phyloP scores from a whole-genome alignment of 2,329 filamentous ascomycete species.

The Zymoseptoria passerinii region DNA sequence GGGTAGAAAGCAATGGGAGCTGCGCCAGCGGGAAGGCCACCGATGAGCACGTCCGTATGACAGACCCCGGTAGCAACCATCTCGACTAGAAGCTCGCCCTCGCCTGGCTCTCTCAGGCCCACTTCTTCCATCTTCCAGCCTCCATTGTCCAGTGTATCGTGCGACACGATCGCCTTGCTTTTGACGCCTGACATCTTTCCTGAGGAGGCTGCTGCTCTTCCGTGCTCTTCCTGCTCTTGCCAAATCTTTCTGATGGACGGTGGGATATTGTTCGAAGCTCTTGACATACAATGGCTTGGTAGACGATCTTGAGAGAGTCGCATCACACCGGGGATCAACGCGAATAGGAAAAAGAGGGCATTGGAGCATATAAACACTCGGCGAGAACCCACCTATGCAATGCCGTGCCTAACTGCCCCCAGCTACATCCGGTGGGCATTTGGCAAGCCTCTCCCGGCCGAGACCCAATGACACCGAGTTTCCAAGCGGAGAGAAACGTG shows the following conservation, averaged over 20 bases:
- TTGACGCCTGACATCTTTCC: conserved; percentile 5
- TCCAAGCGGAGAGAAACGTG: neutral
- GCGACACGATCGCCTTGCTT: conserved; percentile 32
- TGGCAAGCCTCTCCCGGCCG: neutral
- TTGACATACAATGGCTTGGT: neutral
- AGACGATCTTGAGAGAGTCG: no score
- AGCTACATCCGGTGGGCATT: neutral
- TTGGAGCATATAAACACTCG: neutral
- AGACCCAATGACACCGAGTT: neutral
- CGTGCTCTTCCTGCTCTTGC: conserved; percentile 16
- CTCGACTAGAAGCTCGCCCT: conserved; percentile 21
- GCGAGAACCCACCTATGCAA: neutral
- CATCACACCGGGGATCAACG: no score
- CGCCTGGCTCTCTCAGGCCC: conserved; percentile 27
- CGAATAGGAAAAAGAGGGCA: neutral
- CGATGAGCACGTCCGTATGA: conserved; percentile 35
- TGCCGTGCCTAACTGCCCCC: neutral
- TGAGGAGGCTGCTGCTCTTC: conserved; percentile 3
- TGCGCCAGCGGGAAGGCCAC: conserved; percentile 29
- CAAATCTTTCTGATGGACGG: conserved; percentile 21
- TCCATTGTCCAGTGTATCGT: conserved; percentile 30
- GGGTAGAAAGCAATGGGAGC: conserved; percentile 38
- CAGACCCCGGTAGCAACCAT: conserved; percentile 23
- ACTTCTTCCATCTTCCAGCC: conserved; percentile 36
- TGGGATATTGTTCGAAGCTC: conserved; percentile 23